Evolutionary conservation across 2,329 filamentous ascomycete species (phyloP).

Genomic region (Penicillium sp.): DNA sequence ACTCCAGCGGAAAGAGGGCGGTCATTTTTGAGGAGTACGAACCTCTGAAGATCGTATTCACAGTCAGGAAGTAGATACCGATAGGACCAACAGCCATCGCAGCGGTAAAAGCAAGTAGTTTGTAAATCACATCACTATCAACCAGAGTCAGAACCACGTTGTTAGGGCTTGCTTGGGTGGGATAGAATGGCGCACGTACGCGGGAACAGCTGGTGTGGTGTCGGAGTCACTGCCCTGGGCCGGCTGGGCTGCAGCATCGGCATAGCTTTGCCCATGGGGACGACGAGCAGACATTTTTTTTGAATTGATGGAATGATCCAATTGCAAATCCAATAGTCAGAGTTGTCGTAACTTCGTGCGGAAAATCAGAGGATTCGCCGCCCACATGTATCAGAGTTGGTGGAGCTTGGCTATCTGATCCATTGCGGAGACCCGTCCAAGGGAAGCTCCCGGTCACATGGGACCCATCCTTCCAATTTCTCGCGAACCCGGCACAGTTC

Average conservation of each 20-base stretch:
- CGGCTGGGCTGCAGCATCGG: conserved; percentile 26
- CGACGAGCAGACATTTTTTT: conserved; percentile 30
- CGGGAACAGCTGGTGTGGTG: conserved; percentile 75
- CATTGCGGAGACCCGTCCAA: neutral
- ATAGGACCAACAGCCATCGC: conserved; percentile 88
- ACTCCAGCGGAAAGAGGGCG: neutral
- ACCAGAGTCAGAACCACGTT: conserved; percentile 2
- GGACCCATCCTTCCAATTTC: neutral
- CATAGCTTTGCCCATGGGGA: conserved; percentile 25
- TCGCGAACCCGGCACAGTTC: too few relatives aligned
- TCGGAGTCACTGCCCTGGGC: conserved; percentile 54
- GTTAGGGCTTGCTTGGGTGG: neutral
- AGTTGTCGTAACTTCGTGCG: neutral
- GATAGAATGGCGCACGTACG: conserved; percentile 49
- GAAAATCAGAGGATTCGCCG: neutral
- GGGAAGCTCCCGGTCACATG: conserved; percentile 10
- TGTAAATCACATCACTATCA: conserved; percentile 72
- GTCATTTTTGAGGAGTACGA: conserved; percentile 18
- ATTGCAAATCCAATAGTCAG: neutral
- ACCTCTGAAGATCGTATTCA: conserved; percentile 75
- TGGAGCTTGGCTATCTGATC: neutral
- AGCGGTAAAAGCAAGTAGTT: conserved; percentile 81
- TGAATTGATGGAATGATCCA: too few relatives aligned
- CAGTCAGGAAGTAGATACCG: conserved; percentile 76
- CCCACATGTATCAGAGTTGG: neutral